Percentiles rank a stretch among this genome's conserved stretches.
Conservation (phyloP, 371 early-diverging fungal genomes). For the Rhizopus sp. region DNA sequence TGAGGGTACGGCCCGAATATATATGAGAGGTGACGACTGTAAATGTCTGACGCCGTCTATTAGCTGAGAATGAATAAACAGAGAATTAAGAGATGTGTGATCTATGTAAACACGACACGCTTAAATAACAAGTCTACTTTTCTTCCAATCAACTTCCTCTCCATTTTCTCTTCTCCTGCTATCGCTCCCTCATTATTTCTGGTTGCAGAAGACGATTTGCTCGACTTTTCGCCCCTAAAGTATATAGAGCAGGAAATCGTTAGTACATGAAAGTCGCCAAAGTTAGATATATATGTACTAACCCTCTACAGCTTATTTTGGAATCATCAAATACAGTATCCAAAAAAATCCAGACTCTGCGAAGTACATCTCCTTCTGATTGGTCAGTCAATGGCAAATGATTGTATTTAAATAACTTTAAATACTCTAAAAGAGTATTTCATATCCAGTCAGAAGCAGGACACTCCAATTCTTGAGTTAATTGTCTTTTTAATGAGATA, state of each 20-base stretch:
- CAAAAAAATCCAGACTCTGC: constrained; percentile 7
- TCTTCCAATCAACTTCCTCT: constrained; percentile 12
- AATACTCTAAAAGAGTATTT: constrained; percentile 11
- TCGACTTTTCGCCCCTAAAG: constrained; percentile 17
- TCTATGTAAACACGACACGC: no score
- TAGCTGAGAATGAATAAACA: no score
- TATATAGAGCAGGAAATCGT: constrained; percentile 18
- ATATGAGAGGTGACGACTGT: no score
- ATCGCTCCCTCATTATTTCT: constrained; percentile 14
- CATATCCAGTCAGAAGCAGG: constrained; percentile 6
- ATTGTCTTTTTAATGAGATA: constrained; percentile 9
- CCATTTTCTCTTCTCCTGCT: constrained; percentile 14
- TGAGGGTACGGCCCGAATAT: no score
- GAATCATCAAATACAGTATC: constrained; percentile 13
- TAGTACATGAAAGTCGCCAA: constrained; percentile 17
- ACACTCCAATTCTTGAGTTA: constrained; percentile 10
- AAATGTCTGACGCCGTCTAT: no score
- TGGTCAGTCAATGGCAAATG: constrained; percentile 6
- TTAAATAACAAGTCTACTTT: constrained; percentile 21
- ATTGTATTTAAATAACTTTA: constrained; percentile 7
- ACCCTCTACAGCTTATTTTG: constrained; percentile 14
- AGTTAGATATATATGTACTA: constrained; percentile 16
- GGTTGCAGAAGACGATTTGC: constrained; percentile 7
- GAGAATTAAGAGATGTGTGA: no score
- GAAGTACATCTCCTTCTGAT: constrained; percentile 8